A percentile compares a stretch with the other conserved stretches of the same genome.
Conservation (phyloP, 306 rosid species). For the Phaseolus lunatus region DNA sequence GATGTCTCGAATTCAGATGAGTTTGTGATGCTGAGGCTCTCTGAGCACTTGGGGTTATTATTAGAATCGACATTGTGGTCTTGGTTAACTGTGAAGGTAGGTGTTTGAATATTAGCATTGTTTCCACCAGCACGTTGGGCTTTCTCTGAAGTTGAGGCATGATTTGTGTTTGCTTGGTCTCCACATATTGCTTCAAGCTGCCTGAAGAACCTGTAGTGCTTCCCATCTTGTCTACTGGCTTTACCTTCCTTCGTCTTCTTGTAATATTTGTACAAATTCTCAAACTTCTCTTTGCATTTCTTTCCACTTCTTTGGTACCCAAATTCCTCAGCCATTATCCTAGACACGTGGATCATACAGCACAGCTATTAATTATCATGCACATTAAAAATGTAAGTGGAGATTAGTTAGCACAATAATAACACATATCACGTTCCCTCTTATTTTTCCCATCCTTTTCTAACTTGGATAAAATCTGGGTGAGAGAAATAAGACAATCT, state of each 20-base stretch:
- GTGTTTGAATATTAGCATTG: slow-evolving; percentile 39
- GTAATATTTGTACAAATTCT: slow-evolving; percentile 88
- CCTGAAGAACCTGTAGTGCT: slow-evolving; percentile 82
- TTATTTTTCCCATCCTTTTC: not conserved
- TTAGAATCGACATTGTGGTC: slow-evolving; percentile 32
- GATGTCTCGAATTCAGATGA: slow-evolving; percentile 71
- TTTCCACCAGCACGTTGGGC: slow-evolving; percentile 24
- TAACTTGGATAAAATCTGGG: not conserved
- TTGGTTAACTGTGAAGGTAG: slow-evolving; percentile 34
- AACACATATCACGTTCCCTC: not conserved
- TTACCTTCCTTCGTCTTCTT: slow-evolving; percentile 90
- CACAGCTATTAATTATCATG: not conserved
- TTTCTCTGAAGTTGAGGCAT: slow-evolving; percentile 46
- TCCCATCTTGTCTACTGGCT: slow-evolving; percentile 82
- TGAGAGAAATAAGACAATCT: not conserved
- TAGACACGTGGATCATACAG: slow-evolving; percentile 39
- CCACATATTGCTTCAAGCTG: slow-evolving; percentile 88
- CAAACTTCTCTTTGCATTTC: slow-evolving; percentile 90
- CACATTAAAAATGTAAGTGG: not conserved
- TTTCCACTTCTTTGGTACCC: slow-evolving; percentile 85
- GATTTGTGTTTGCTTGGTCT: slow-evolving; percentile 42
- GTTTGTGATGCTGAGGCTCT: slow-evolving; percentile 67
- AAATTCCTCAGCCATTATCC: slow-evolving; percentile 81
- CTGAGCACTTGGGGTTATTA: slow-evolving; percentile 38
- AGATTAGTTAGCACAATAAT: not conserved